A percentile compares a stretch with the other conserved stretches of the same genome.
Evolutionary conservation across 129 eudicot species (phyloP).

Genomic region (Silybum marianum): DNA sequence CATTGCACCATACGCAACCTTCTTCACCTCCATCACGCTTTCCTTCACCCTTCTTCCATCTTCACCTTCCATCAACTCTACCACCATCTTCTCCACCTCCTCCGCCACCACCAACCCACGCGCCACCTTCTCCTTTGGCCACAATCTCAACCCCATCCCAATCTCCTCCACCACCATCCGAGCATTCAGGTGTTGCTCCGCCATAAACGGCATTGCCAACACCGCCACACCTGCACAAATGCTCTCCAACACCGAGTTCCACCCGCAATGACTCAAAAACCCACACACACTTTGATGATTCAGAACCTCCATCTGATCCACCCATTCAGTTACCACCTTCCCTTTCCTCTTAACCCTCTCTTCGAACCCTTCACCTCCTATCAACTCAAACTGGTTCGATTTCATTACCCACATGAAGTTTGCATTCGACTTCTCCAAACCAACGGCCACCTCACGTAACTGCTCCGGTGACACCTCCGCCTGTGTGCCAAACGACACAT

Average conservation of each 20-base stretch:
- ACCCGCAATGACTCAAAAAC: conserved; percentile 60
- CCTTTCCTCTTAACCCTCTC: conserved; percentile 38
- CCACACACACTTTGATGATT: conserved; percentile 33
- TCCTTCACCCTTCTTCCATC: conserved; percentile 20
- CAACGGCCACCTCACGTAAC: conserved; percentile 46
- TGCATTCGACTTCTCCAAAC: conserved; percentile 49
- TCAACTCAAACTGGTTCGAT: conserved; percentile 11
- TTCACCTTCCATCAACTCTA: conserved; percentile 11
- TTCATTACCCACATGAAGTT: conserved; percentile 58
- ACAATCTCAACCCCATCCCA: conserved; percentile 30
- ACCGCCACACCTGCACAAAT: conserved; percentile 44
- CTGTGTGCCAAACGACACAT: conserved; percentile 68
- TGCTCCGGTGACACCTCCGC: conserved; percentile 49
- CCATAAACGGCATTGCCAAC: conserved; percentile 53
- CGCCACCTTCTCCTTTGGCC: conserved; percentile 23
- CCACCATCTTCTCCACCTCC: conserved; percentile 2
- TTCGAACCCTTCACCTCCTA: conserved; percentile 29
- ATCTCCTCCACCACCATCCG: conserved; percentile 35
- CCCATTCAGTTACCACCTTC: conserved; percentile 47
- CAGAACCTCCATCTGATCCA: conserved; percentile 35
- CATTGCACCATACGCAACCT: conserved; percentile 30
- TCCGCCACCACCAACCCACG: conserved; percentile 36
- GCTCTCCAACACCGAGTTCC: conserved; percentile 52
- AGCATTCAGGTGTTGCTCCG: conserved; percentile 49
- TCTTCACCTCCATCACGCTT: conserved; percentile 22